Percentiles rank a stretch among this genome's conserved stretches.
Conservation (phyloP, 805 yeast genomes). For the Yamadazyma kitorensis region DNA sequence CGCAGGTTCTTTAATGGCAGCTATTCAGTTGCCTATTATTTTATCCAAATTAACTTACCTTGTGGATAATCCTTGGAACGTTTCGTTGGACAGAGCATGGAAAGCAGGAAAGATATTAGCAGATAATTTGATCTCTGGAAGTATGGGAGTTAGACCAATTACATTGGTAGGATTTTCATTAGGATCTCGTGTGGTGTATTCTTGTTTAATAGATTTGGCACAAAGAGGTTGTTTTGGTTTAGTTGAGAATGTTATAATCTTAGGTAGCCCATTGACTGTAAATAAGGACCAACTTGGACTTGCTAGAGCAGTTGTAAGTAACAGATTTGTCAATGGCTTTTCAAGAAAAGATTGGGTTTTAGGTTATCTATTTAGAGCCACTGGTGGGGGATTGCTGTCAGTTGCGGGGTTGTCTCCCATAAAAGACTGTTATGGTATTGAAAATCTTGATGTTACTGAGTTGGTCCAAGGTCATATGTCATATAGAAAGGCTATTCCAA, state of each 20-base stretch:
- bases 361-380: slow-evolving; percentile 92
- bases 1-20: slow-evolving; percentile 85
- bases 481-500: slow-evolving; percentile 93
- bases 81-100: slow-evolving; percentile 96
- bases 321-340: slow-evolving; percentile 85
- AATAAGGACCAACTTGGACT: slow-evolving; percentile 72
- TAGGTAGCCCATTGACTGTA: slow-evolving; percentile 86
- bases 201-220: slow-evolving; percentile 84
- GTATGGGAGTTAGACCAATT: slow-evolving; percentile 88
- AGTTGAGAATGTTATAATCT: slow-evolving; percentile 80
- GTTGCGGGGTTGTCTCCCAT: slow-evolving; percentile 88
- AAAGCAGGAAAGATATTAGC: slow-evolving; percentile 89
- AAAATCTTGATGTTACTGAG: slow-evolving; percentile 85
- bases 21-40: slow-evolving; percentile 89
- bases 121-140: slow-evolving; percentile 82
- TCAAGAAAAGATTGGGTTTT: slow-evolving; percentile 94
- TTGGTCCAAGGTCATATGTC: slow-evolving; percentile 94
- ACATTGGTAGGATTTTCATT: slow-evolving; percentile 91
- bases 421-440: slow-evolving; percentile 59
- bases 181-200: slow-evolving; percentile 88
- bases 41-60: slow-evolving; percentile 84
- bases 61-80: slow-evolving; percentile 97
- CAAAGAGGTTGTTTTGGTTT: slow-evolving; percentile 83
- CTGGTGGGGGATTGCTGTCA: slow-evolving; percentile 89
- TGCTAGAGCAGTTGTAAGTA: slow-evolving; percentile 85